Percentiles rank a stretch among this genome's conserved stretches.
phyloP scores from a whole-genome alignment of 1,284 basidiomycete genomes.

The Moniliophthora roreri region DNA sequence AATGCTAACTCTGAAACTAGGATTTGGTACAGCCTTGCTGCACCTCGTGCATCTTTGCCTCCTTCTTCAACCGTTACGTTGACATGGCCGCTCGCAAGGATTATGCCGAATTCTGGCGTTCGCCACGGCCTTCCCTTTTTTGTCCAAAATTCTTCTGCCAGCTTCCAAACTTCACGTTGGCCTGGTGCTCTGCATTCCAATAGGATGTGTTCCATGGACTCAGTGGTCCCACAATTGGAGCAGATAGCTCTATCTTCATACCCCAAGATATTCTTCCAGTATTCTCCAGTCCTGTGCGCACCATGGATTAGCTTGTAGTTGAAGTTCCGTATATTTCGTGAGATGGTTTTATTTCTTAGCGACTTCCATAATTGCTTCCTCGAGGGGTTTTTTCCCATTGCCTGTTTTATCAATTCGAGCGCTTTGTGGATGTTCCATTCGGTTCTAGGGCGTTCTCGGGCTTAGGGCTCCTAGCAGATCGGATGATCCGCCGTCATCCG shows the following conservation, averaged over 20 bases:
- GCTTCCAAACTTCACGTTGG: conserved; percentile 15
- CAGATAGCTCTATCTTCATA: conserved; percentile 11
- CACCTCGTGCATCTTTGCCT: conserved; percentile 3
- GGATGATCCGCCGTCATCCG: too few species aligned
- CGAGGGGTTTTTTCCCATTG: neutral
- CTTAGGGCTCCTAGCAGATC: too few species aligned
- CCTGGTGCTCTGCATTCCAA: conserved; percentile 14
- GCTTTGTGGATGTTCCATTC: conserved; percentile 7
- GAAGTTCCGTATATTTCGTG: conserved; percentile 9
- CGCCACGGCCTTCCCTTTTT: conserved; percentile 9
- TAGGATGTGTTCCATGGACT: conserved; percentile 23
- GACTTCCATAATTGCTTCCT: conserved; percentile 12
- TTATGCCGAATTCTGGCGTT: neutral
- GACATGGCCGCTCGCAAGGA: conserved; percentile 5
- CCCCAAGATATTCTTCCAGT: conserved; percentile 10
- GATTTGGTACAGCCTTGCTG: conserved; percentile 13
- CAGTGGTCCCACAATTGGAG: conserved; percentile 8
- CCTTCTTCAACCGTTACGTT: neutral
- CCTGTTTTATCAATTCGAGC: neutral
- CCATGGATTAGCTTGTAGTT: conserved; percentile 12
- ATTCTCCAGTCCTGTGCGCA: conserved; percentile 11
- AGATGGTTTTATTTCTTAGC: conserved; percentile 1
- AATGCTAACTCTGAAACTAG: conserved; percentile 18
- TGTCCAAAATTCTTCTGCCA: conserved; percentile 10
- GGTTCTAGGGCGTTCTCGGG: conserved; percentile 13